A percentile compares a stretch with the other conserved stretches of the same genome.
phyloP scores from a whole-genome alignment of 2,329 filamentous ascomycete species.

The Cladosporium sphaerospermum region DNA sequence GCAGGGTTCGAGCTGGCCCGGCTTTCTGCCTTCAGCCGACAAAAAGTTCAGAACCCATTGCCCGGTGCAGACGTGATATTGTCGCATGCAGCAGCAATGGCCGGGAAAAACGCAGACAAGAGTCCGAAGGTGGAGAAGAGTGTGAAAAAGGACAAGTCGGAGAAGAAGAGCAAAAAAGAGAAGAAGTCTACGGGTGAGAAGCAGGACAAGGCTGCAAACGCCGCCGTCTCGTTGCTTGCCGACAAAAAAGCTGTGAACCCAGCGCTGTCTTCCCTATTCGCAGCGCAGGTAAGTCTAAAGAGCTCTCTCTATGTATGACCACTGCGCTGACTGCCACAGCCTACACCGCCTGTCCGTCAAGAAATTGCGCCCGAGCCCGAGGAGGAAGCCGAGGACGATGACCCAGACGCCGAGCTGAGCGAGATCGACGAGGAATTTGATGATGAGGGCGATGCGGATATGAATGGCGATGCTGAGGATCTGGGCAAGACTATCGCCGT shows the following conservation, averaged over 20 bases:
- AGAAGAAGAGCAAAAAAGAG: conserved; percentile 16
- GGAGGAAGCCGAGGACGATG: conserved; percentile 29
- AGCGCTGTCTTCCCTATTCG: conserved; percentile 43
- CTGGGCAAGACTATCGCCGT: conserved; percentile 16
- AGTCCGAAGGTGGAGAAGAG: conserved; percentile 12
- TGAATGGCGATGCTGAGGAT: conserved; percentile 5
- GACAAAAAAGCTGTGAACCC: conserved; percentile 37
- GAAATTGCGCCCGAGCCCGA: conserved; percentile 17
- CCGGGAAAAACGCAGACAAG: conserved; percentile 5
- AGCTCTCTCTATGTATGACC: too few relatives aligned
- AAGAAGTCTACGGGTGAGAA: conserved; percentile 13
- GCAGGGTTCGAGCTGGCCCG: neutral
- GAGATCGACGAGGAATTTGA: conserved; percentile 23
- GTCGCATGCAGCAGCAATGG: conserved; percentile 3
- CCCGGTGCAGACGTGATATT: neutral
- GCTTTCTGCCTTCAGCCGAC: neutral
- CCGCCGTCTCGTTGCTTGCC: conserved; percentile 24
- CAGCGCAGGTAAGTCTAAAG: conserved; percentile 22
- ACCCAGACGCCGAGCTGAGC: conserved; percentile 20
- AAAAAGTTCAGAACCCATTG: neutral
- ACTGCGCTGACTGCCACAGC: conserved; percentile 18
- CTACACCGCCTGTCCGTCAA: conserved; percentile 21
- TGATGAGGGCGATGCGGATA: conserved; percentile 15
- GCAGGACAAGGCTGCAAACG: conserved; percentile 11
- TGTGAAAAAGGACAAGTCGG: conserved; percentile 12